phyloP scores from a whole-genome alignment of 1,284 basidiomycete genomes.

The Microbotryum saponariae region DNA sequence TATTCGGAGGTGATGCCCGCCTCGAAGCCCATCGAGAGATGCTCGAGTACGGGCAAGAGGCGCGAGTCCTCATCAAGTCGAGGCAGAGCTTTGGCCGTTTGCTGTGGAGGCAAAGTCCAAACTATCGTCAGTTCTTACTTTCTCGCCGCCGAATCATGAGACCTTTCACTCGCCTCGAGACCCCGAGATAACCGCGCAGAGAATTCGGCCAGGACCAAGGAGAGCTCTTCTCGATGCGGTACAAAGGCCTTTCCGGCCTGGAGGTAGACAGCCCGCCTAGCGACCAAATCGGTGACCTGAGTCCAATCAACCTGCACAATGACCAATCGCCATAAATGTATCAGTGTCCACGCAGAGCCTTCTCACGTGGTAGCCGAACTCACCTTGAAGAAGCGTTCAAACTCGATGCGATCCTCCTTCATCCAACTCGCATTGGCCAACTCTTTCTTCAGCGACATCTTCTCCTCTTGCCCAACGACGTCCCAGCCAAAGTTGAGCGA shows the following conservation, averaged over 20 bases:
- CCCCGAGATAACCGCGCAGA: slow-evolving; percentile 64
- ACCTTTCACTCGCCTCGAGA: slow-evolving; percentile 57
- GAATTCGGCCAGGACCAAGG: slow-evolving; percentile 84
- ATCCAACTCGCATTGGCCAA: slow-evolving; percentile 47
- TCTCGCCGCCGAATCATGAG: not conserved
- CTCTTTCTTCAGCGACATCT: slow-evolving; percentile 49
- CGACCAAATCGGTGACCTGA: slow-evolving; percentile 84
- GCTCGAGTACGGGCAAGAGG: slow-evolving; percentile 79
- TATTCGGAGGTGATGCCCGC: slow-evolving; percentile 83
- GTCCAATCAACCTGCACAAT: slow-evolving; percentile 68
- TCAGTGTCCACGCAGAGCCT: not conserved
- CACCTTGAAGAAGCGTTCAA: slow-evolving; percentile 65
- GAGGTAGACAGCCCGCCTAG: slow-evolving; percentile 72
- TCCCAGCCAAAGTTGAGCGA: slow-evolving; percentile 75
- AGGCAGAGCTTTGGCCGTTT: slow-evolving; percentile 79
- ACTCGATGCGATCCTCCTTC: slow-evolving; percentile 39
- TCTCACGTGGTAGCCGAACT: slow-evolving; percentile 1
- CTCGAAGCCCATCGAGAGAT: slow-evolving; percentile 88
- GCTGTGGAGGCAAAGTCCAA: slow-evolving; percentile 44
- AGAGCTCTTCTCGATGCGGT: slow-evolving; percentile 69
- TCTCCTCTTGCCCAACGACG: slow-evolving; percentile 56
- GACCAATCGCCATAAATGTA: slow-evolving; percentile 25
- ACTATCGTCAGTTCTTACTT: not conserved
- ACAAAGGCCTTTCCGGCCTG: slow-evolving; percentile 84
- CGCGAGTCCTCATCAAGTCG: slow-evolving; percentile 94